Evolutionary conservation across 2,329 filamentous ascomycete genomes (phyloP), one percentile per base, ranked within the genome.

Genomic region (Acrocalymma vagum): DNA sequence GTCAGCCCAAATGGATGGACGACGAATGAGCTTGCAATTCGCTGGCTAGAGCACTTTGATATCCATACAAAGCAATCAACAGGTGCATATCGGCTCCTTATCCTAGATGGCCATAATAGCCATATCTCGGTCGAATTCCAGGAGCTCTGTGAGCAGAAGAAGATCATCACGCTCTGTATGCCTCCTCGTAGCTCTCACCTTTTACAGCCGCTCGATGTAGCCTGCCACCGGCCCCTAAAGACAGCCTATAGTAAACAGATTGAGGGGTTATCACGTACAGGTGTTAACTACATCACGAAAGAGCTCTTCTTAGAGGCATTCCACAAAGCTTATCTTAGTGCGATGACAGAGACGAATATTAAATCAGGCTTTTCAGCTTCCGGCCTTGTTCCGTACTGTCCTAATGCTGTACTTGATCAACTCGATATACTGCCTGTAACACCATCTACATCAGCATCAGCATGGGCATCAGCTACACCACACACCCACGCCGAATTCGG

Each of bases 131-230:
- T 51, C 15, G 42, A 67, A 40, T 73, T 75, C 44, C 33, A 72
- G 28, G 17, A 63, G 29, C 70, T 59, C 43, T 74, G 48, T 41
- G 55, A 40, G 27, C 37, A 60, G 15, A 47, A 74, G 31, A 64
- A 71, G 22, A 72, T 74, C 52, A 72, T 51, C 29, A 61, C 60
- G 22, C 50, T 72, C 38, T 73, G 35, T 48, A 68, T 73, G 38
- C 67, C 60, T 39, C 6, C 57, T n/a, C 29, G 44, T 28, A 20
- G 51, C n/a, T 72, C 62, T 29, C 53, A 74, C 51, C 38, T 70
- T n/a, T 62, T 70, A 13, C 58, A 76, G 53, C 69, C 62, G 33
- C 65, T 74, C 38, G 57, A 74, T 64, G 50, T 73, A 25, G 55
- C 55, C 17, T 67, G 56, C 51, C 74, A 73, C 54, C 34, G 50